A percentile compares a stretch with the other conserved stretches of the same genome.
Conservation (phyloP, 2,329 filamentous ascomycete genomes). For the Hymenoscyphus infarciens region DNA sequence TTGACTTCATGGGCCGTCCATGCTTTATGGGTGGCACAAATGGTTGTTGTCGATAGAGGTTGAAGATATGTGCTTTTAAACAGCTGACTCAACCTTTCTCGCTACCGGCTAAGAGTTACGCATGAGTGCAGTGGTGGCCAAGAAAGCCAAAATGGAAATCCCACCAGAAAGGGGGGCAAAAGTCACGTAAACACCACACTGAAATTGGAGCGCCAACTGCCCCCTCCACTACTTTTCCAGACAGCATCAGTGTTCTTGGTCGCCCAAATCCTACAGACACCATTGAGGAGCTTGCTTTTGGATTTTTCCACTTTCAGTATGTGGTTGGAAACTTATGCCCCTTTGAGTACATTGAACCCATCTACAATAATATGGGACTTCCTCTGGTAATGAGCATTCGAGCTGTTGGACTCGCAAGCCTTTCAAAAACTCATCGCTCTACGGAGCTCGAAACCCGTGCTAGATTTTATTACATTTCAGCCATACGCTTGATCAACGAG, state of each 20-base stretch:
- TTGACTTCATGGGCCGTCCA: neutral
- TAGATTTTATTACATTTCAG: constrained; percentile 46
- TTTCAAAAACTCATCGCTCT: constrained; percentile 39
- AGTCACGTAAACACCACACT: neutral
- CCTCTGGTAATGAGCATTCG: constrained; percentile 8
- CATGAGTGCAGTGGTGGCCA: constrained; percentile 8
- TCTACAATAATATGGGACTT: neutral
- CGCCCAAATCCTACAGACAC: neutral
- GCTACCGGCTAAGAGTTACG: too few relatives aligned
- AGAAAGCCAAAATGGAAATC: constrained; percentile 1
- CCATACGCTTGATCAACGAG: constrained; percentile 45
- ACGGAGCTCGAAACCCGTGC: constrained; percentile 44
- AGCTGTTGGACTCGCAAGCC: constrained; percentile 50
- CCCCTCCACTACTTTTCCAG: neutral
- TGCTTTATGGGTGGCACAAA: neutral
- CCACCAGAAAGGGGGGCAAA: too few relatives aligned
- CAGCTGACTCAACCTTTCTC: too few relatives aligned
- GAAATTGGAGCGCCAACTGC: neutral
- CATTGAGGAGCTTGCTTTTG: constrained; percentile 6
- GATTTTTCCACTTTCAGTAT: constrained; percentile 7
- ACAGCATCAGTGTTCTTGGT: neutral
- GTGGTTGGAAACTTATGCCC: constrained; percentile 8
- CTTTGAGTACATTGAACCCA: constrained; percentile 9
- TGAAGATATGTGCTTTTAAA: neutral
- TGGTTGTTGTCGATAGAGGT: neutral